A percentile compares a stretch with the other conserved stretches of the same genome.
Evolutionary conservation across 192 early-diverging fungal genomes (phyloP).

Genomic region (Linnemannia schmuckeri): DNA sequence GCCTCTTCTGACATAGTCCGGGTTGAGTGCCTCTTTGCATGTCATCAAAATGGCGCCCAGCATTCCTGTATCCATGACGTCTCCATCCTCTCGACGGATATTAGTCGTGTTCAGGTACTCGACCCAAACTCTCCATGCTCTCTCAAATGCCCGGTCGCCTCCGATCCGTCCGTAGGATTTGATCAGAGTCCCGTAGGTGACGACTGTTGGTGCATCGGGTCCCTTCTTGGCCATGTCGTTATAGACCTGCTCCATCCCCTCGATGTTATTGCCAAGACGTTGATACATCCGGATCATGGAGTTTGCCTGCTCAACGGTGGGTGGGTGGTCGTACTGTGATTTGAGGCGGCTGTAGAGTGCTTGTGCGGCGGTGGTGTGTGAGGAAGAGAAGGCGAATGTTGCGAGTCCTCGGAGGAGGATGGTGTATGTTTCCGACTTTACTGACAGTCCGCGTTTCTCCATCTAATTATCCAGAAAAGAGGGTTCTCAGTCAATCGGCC

Average conservation of each 20-base stretch:
- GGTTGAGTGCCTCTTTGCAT: constrained; percentile 22
- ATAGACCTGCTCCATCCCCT: constrained; percentile 25
- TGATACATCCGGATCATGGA: constrained; percentile 54
- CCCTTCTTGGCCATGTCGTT: constrained; percentile 38
- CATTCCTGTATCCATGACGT: constrained; percentile 23
- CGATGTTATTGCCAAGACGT: constrained; percentile 22
- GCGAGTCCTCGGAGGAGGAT: constrained; percentile 50
- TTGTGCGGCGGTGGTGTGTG: constrained; percentile 40
- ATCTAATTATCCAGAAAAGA: constrained; percentile 20
- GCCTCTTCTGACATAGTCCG: constrained; percentile 28
- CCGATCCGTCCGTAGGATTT: constrained; percentile 52
- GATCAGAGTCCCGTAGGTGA: constrained; percentile 51
- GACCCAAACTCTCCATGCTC: constrained; percentile 53
- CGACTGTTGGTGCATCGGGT: constrained; percentile 41
- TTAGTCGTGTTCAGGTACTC: constrained; percentile 32
- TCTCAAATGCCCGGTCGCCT: constrained; percentile 31
- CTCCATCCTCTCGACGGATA: constrained; percentile 19
- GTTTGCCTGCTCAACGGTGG: constrained; percentile 40
- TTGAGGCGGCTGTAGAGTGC: constrained; percentile 25
- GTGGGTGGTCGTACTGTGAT: constrained; percentile 26
- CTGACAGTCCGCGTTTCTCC: constrained; percentile 43
- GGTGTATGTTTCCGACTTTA: constrained; percentile 38
- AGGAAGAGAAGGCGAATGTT: constrained; percentile 20
- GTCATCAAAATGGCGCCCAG: constrained; percentile 38
- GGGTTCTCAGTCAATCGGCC: no score